Percentiles rank a stretch among this genome's conserved stretches.
These are phyloP conservation scores for Sisymbrium irio DNA, from an alignment of 345 rosid species.

Conservation along the genomic window DNA sequence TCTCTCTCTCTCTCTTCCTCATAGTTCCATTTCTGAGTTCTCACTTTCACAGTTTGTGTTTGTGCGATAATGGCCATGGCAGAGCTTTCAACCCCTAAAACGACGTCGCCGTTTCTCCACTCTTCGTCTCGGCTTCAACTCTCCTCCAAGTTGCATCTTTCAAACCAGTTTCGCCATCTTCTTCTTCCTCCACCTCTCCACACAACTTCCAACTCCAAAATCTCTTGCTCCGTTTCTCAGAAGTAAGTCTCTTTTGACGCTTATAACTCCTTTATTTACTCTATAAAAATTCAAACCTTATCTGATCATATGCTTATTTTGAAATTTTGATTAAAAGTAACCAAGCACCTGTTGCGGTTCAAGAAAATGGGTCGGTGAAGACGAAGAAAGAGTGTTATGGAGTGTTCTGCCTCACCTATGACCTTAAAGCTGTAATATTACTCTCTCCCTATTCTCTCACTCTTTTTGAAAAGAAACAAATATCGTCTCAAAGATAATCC, in stretches of 20 bases:
- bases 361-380: conserved; percentile 39
- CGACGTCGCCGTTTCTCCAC: conserved; percentile 40
- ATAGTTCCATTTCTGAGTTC: conserved; percentile 9
- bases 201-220: conserved; percentile 37
- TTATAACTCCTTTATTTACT: not conserved
- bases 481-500: not conserved
- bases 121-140: conserved; percentile 58
- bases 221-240: conserved; percentile 70
- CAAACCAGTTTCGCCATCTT: conserved; percentile 45
- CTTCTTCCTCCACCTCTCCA: conserved; percentile 43
- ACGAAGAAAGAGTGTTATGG: conserved; percentile 73
- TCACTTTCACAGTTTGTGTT: conserved; percentile 28
- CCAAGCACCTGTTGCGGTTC: conserved; percentile 56
- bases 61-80: conserved; percentile 63
- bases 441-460: not conserved
- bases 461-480: not conserved
- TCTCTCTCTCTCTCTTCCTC: not conserved
- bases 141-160: conserved; percentile 48
- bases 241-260: conserved; percentile 41
- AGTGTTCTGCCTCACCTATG: conserved; percentile 93
- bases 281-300: not conserved
- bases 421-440: conserved; percentile 76
- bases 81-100: conserved; percentile 53
- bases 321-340: not conserved
- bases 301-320: conserved; percentile 5